Base-by-base conservation (phyloP, 768 basidiomycete species). In the Lyophyllum semitale region DNA sequence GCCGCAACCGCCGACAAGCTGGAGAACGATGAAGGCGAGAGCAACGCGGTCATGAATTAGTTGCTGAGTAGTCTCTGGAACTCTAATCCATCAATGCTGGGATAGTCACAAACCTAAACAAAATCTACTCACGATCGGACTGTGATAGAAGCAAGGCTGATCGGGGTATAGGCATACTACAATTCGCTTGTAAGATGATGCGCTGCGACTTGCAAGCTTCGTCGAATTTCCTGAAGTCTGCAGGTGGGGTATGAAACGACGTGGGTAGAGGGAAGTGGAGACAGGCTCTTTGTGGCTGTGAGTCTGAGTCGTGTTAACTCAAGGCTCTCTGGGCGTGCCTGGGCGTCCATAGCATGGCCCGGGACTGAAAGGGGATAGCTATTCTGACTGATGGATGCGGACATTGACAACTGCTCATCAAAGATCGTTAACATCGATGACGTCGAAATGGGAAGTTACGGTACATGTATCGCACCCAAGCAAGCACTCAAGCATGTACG, bases 21-120 rank as follows among this genome's bases (percentile, higher is more conserved):
- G 70, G 12, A 72, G 53, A 17, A 57, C 59, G 37, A 68, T 59
- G 53, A 73, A 73, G 35, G 69, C 67, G 18, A 57, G 43, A 20
- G 69, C 62, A 48, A 65, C 50, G 15, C 57, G 55, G 12, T 57
- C 50, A 20, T 62, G 53, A 27, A 48, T 48, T 18, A 51, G 22
- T 42, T 53, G 25, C 22, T 51, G 35, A 4, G 37, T 12, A 8
- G 40, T 33, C 29, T 56, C 51, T 61, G 32, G 47, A n/a, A n/a
- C n/a, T n/a, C n/a, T n/a, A n/a, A n/a, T n/a, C n/a, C n/a, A n/a
- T n/a, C n/a, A n/a, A n/a, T n/a, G n/a, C n/a, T n/a, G n/a, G n/a
- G n/a, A n/a, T n/a, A n/a, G n/a, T n/a, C n/a, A n/a, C n/a, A n/a
- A 9, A 38, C 37, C 25, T 3, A 26, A 40, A 13, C 23, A 12